phyloP scores from a whole-genome alignment of 2,329 filamentous ascomycete species.

The Sporothrix pseudoabietina region DNA sequence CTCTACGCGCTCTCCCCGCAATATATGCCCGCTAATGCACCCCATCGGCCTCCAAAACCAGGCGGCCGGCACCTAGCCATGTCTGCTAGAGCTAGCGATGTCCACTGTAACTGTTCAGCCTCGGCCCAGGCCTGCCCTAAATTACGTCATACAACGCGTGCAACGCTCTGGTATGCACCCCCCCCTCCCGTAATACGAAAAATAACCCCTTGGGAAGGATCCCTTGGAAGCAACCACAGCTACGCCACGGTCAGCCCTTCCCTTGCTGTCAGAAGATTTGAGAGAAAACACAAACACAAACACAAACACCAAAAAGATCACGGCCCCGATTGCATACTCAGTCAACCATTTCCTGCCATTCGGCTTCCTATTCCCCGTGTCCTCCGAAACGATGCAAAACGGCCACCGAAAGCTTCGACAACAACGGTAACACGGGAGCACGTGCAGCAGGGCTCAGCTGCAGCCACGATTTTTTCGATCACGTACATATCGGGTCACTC shows the following conservation, averaged over 20 bases:
- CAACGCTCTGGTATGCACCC: constrained; percentile 8
- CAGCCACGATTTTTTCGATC: neutral
- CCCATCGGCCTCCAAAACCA: neutral
- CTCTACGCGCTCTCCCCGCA: constrained; percentile 9
- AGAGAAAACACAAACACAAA: neutral
- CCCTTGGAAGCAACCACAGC: neutral
- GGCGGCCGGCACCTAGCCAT: neutral
- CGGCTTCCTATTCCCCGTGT: neutral
- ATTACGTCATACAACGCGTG: constrained; percentile 24
- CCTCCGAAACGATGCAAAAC: constrained; percentile 5
- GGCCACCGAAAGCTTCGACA: neutral
- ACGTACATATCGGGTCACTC: neutral
- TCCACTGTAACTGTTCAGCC: constrained; percentile 11
- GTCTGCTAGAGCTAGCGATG: neutral
- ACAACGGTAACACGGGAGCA: neutral
- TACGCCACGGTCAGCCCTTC: constrained; percentile 1
- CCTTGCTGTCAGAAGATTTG: neutral
- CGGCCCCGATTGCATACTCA: neutral
- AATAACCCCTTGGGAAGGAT: neutral
- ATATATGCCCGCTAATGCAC: constrained; percentile 8
- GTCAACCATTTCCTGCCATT: neutral
- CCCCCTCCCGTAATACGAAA: constrained; percentile 9
- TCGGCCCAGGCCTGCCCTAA: constrained; percentile 13
- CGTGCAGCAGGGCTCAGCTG: neutral
- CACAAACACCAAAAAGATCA: neutral